Conservation (phyloP, 1,139 yeast genomes). For the Candida pseudocylindracea region DNA sequence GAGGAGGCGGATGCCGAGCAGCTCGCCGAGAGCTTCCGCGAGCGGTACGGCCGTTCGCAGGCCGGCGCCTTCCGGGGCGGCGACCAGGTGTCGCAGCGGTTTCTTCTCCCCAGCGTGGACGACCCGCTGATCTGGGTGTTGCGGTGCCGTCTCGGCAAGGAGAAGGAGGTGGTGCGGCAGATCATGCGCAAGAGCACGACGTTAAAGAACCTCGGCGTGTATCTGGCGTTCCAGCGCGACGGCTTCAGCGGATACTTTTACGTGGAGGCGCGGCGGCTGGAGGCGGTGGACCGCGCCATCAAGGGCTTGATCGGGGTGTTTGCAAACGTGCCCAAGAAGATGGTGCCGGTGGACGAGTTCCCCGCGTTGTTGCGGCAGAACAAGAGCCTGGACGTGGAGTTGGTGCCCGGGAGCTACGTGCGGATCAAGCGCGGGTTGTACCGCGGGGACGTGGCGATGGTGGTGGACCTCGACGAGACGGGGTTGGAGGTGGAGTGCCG, state of each 20-base stretch:
- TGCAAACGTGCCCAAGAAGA: constrained; percentile 34
- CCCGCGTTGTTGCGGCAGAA: constrained; percentile 85
- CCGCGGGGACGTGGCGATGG: constrained; percentile 82
- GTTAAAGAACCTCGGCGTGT: constrained; percentile 45
- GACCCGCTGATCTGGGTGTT: constrained; percentile 96
- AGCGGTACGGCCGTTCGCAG: constrained; percentile 76
- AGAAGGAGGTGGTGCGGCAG: constrained; percentile 74
- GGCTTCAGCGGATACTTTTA: constrained; percentile 80
- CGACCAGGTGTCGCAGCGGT: constrained; percentile 73
- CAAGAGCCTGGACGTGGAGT: constrained; percentile 68
- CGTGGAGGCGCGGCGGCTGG: constrained; percentile 83
- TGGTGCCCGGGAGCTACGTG: constrained; percentile 83
- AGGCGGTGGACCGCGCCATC: constrained; percentile 77
- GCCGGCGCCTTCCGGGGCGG: constrained; percentile 61
- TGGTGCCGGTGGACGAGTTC: constrained; percentile 90
- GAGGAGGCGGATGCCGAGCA: constrained; percentile 93
- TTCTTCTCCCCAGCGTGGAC: constrained; percentile 83
- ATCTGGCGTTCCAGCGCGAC: constrained; percentile 90
- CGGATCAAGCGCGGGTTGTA: constrained; percentile 81
- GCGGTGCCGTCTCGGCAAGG: constrained; percentile 83
- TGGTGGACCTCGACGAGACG: constrained; percentile 81
- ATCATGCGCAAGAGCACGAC: constrained; percentile 62
- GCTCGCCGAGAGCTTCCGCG: constrained; percentile 80
- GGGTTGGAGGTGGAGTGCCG: constrained; percentile 87
- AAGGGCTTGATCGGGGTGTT: constrained; percentile 78